Evolutionary conservation across 1,139 yeast genomes (phyloP).

Genomic region (Suhomyces ambrosiae): DNA sequence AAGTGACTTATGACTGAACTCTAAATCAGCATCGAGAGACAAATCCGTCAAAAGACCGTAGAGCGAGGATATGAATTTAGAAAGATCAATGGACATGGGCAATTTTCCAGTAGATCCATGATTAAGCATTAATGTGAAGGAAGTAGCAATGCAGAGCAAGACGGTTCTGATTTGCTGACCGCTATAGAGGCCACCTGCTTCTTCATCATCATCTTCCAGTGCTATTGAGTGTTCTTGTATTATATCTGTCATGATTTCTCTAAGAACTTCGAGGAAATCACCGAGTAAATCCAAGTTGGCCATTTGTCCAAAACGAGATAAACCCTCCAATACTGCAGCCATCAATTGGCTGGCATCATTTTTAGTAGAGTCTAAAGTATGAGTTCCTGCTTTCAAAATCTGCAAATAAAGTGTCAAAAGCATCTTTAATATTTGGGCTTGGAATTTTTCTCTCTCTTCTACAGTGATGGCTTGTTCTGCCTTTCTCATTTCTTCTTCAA

Average conservation of each 20-base stretch:
- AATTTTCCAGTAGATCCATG: slow-evolving; percentile 59
- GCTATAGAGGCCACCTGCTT: slow-evolving; percentile 34
- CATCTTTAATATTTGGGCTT: slow-evolving; percentile 78
- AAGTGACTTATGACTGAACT: slow-evolving; percentile 77
- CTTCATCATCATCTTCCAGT: slow-evolving; percentile 24
- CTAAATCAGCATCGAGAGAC: slow-evolving; percentile 80
- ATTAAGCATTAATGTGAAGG: slow-evolving; percentile 78
- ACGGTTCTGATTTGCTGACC: slow-evolving; percentile 62
- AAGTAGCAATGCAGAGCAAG: slow-evolving; percentile 81
- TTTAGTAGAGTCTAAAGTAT: slow-evolving; percentile 28
- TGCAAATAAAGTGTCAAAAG: slow-evolving; percentile 76
- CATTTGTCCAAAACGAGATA: slow-evolving; percentile 87
- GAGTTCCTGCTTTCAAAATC: slow-evolving; percentile 57
- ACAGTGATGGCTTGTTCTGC: slow-evolving; percentile 88
- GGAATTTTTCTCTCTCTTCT: slow-evolving; percentile 82
- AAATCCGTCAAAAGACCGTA: slow-evolving; percentile 67
- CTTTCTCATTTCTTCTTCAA: slow-evolving; percentile 83
- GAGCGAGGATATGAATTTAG: slow-evolving; percentile 72
- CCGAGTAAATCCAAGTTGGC: slow-evolving; percentile 91
- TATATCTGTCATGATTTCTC: slow-evolving; percentile 68
- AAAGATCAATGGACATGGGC: slow-evolving; percentile 65
- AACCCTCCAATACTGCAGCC: slow-evolving; percentile 88
- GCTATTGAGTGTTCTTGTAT: slow-evolving; percentile 34
- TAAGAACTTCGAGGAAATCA: slow-evolving; percentile 83
- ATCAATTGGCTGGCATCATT: slow-evolving; percentile 58